Evolutionary conservation across 345 rosid species (phyloP).

Genomic region (Euclidium syriacum): DNA sequence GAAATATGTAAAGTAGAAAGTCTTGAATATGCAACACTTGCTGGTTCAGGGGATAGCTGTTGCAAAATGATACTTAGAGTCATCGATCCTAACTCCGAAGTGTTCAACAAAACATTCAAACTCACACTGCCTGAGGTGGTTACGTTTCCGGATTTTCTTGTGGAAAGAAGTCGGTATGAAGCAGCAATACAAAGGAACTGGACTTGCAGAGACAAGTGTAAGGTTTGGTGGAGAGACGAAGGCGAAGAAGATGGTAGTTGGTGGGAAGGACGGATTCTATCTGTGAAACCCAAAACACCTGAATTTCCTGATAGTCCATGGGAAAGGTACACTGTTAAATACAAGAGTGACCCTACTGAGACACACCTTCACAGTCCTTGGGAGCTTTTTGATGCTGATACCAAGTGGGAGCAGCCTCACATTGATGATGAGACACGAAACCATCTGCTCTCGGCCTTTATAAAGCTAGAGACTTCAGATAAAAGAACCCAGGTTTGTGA

Average conservation of each 20-base stretch:
- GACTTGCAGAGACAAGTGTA: slow-evolving; percentile 88
- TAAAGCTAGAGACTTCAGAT: slow-evolving; percentile 58
- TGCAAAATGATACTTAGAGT: slow-evolving; percentile 88
- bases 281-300: slow-evolving; percentile 60
- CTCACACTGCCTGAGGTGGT: slow-evolving; percentile 82
- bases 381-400: slow-evolving; percentile 87
- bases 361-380: slow-evolving; percentile 91
- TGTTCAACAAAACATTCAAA: slow-evolving; percentile 50
- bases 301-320: slow-evolving; percentile 93
- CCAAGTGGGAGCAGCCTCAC: slow-evolving; percentile 65
- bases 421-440: slow-evolving; percentile 52
- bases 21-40: slow-evolving; percentile 76
- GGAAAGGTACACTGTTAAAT: slow-evolving; percentile 81
- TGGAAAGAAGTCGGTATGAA: slow-evolving; percentile 89
- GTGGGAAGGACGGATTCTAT: slow-evolving; percentile 89
- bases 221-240: slow-evolving; percentile 94
- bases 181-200: slow-evolving; percentile 73
- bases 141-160: slow-evolving; percentile 89
- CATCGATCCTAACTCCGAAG: slow-evolving; percentile 58
- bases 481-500: slow-evolving; percentile 51
- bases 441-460: slow-evolving; percentile 50
- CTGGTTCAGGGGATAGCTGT: slow-evolving; percentile 98
- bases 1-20: slow-evolving; percentile 79
- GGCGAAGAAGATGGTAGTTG: slow-evolving; percentile 84
- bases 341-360: slow-evolving; percentile 73